Evolutionary conservation across 148 eudicot genomes (phyloP), one percentile per base, ranked within the genome.

Genomic region (Gaultheria prostrata): DNA sequence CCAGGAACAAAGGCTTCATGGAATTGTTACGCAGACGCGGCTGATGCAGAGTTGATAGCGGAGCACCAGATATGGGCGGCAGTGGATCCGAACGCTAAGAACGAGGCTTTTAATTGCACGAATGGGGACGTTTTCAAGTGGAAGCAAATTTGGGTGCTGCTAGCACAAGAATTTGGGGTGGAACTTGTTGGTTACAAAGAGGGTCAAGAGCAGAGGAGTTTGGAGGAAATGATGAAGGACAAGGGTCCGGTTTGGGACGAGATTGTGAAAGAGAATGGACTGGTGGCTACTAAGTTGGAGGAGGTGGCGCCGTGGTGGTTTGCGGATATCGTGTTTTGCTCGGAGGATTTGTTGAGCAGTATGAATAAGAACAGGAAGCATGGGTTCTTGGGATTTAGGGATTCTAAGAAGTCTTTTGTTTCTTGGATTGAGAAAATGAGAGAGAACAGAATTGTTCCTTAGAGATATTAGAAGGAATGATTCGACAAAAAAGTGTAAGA

Each of bases 121-220:
- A 83, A 86, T 3, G 88, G 88, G 9, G 86, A 86, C 7, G 24
- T 86, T 17, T 86, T 83, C 82, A 86, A 84, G 81, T 86, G 88
- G 88, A 86, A 83, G 77, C 71, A 56, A 3, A 10, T 86, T 57
- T 86, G 88, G 88, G 56, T 65, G 8, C 48, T 79, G 56, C 89
- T 35, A 86, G 89, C 74, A 6, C 9, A 50, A 8, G 35, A 77
- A 13, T 50, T 77, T 7, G 80, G 61, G 61, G 20, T 77, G 39
- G 80, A 77, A 20, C 39, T 77, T 1, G 61, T 77, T 21, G 80
- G 80, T 21, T 50, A 49, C 54, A 18, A 50, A 13, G 80, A 77
- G 10, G 61, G 80, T 2, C 35, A 77, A 30, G 32, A 77, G 32
- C 30, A 30, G 61, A 28, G 14, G 80, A 77, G 80, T 18, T 77